Conservation (phyloP, 2,329 filamentous ascomycete species). For the Calonectria honghensis region DNA sequence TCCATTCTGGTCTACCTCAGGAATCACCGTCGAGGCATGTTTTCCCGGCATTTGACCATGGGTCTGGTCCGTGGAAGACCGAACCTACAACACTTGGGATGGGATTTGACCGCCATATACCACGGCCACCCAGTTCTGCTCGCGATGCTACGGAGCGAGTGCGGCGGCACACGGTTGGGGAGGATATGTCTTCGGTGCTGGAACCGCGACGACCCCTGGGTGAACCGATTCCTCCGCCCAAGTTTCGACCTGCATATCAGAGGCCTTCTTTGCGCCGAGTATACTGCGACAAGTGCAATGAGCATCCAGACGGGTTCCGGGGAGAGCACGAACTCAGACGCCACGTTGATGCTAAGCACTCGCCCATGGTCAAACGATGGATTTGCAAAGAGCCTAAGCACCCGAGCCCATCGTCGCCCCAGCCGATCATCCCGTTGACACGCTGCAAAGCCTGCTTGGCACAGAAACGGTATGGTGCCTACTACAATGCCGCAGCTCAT, state of each 20-base stretch:
- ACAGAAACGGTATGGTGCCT: slow-evolving; percentile 75
- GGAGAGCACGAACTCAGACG: slow-evolving; percentile 90
- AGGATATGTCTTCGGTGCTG: slow-evolving; percentile 48
- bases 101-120: slow-evolving; percentile 43
- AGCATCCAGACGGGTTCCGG: slow-evolving; percentile 90
- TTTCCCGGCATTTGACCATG: slow-evolving; percentile 42
- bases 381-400: slow-evolving; percentile 72
- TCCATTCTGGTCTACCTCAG: slow-evolving; percentile 41
- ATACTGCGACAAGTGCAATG: slow-evolving; percentile 85
- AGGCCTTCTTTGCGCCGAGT: slow-evolving; percentile 80
- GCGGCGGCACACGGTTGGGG: slow-evolving; percentile 53
- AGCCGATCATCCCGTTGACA: slow-evolving; percentile 71
- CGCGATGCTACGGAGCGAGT: slow-evolving; percentile 45
- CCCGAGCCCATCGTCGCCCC: slow-evolving; percentile 60
- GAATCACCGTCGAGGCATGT: slow-evolving; percentile 41
- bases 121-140: slow-evolving; percentile 41
- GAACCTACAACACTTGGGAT: slow-evolving; percentile 42
- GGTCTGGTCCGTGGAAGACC: slow-evolving; percentile 39
- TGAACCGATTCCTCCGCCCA: slow-evolving; percentile 64
- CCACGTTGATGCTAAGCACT: slow-evolving; percentile 77
- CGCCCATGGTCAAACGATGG: slow-evolving; percentile 73
- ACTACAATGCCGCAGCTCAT: slow-evolving; percentile 77
- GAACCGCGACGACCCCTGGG: slow-evolving; percentile 59
- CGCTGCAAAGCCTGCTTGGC: slow-evolving; percentile 75
- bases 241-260: slow-evolving; percentile 66